These are phyloP conservation scores for Pythium guiyangense DNA, from an alignment of 352 stramenopile species.

Conservation along the genomic window DNA sequence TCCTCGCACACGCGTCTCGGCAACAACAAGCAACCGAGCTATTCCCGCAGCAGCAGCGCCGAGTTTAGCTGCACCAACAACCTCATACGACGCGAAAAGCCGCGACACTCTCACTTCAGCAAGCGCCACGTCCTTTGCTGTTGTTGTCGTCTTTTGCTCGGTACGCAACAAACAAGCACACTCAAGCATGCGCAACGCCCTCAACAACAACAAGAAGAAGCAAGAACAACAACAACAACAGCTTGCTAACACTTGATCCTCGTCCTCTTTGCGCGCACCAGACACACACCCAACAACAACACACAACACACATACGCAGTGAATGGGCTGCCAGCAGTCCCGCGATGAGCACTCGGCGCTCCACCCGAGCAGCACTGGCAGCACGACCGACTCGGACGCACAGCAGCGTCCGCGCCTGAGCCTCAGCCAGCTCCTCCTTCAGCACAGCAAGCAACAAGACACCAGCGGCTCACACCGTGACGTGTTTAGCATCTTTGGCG, in stretches of 20 bases:
- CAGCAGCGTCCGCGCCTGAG: constrained; percentile 28
- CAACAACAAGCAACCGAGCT: too few relatives aligned
- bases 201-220: not conserved
- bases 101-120: too few relatives aligned
- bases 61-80: too few relatives aligned
- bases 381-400: constrained; percentile 14
- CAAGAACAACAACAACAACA: not conserved
- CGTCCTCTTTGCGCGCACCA: not conserved
- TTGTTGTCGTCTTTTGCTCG: too few relatives aligned
- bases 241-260: not conserved
- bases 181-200: not conserved
- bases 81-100: too few relatives aligned
- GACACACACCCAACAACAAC: not conserved
- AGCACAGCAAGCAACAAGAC: constrained; percentile 44
- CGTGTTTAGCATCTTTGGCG: constrained; percentile 84
- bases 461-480: constrained; percentile 53
- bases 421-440: constrained; percentile 49
- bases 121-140: too few relatives aligned
- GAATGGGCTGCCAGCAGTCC: constrained; percentile 62
- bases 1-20: too few relatives aligned
- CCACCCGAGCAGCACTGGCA: constrained; percentile 2
- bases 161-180: not conserved
- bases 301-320: constrained; percentile 3
- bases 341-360: constrained; percentile 35
- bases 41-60: too few relatives aligned